phyloP scores from a whole-genome alignment of 2,329 filamentous ascomycete species.

The Catunica adiposa region DNA sequence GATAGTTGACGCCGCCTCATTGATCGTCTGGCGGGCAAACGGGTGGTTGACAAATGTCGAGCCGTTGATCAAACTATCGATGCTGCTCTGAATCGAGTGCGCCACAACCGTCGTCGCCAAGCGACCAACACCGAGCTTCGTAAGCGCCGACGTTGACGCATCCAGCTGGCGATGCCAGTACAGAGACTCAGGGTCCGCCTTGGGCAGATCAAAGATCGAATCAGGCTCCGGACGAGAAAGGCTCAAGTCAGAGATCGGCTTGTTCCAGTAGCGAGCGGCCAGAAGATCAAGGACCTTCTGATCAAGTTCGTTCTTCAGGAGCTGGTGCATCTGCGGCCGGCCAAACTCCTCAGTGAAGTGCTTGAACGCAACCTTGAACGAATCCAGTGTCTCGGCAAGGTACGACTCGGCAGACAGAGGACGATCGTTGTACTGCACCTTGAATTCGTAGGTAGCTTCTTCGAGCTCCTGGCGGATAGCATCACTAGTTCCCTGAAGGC shows the following conservation, averaged over 20 bases:
- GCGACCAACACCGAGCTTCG: conserved; percentile 83
- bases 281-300: conserved; percentile 88
- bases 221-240: conserved; percentile 51
- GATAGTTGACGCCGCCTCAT: conserved; percentile 75
- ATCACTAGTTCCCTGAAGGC: conserved; percentile 74
- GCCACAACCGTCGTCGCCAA: conserved; percentile 85
- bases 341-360: conserved; percentile 83
- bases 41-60: conserved; percentile 84
- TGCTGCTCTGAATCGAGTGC: conserved; percentile 66
- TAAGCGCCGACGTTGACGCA: conserved; percentile 74
- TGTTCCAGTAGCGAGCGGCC: conserved; percentile 93
- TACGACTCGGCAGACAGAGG: conserved; percentile 92
- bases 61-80: conserved; percentile 59
- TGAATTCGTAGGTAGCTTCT: conserved; percentile 96
- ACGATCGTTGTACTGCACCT: conserved; percentile 96
- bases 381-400: conserved; percentile 82
- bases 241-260: conserved; percentile 71
- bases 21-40: conserved; percentile 83
- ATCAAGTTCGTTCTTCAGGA: conserved; percentile 83
- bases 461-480: conserved; percentile 90
- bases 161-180: conserved; percentile 95
- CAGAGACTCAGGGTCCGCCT: conserved; percentile 65
- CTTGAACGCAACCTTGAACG: conserved; percentile 96
- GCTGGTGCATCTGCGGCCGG: conserved; percentile 68
- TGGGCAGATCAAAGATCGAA: conserved; percentile 60